Evolutionary conservation across 2,329 filamentous ascomycete species (phyloP).

Genomic region (Aspergillus sp.): DNA sequence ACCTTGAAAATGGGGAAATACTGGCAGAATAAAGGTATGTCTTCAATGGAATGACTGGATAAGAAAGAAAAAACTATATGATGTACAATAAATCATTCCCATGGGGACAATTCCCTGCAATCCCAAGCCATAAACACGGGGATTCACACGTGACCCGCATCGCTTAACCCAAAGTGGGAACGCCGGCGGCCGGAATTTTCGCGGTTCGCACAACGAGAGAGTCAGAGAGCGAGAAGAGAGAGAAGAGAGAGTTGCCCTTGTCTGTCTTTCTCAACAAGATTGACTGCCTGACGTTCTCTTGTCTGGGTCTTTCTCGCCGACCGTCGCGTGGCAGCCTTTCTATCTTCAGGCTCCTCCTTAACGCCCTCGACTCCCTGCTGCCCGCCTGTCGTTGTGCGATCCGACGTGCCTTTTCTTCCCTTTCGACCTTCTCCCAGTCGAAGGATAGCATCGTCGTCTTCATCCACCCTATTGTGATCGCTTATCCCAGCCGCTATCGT

Average conservation of each 20-base stretch:
- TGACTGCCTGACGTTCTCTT: constrained; percentile 21
- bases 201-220: constrained; percentile 36
- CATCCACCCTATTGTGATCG: constrained; percentile 16
- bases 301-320: constrained; percentile 26
- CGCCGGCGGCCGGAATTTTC: constrained; percentile 33
- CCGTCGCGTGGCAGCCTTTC: constrained; percentile 41
- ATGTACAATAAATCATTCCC: too few relatives aligned
- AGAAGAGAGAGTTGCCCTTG: constrained; percentile 2
- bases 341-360: constrained; percentile 20
- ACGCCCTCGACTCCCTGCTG: constrained; percentile 31
- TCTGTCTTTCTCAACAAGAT: constrained; percentile 20
- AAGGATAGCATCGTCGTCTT: neutral
- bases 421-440: constrained; percentile 7
- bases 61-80: too few relatives aligned
- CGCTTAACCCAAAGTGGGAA: constrained; percentile 42
- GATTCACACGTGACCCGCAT: constrained; percentile 33
- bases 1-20: too few relatives aligned
- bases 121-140: neutral
- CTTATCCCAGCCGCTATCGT: constrained; percentile 33
- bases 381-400: constrained; percentile 31
- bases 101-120: too few relatives aligned
- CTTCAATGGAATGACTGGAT: too few relatives aligned
- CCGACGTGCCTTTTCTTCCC: constrained; percentile 19
- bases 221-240: neutral
- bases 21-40: too few relatives aligned